Percentiles rank a stretch among this genome's conserved stretches.
phyloP scores from a whole-genome alignment of 2,329 filamentous ascomycete genomes.

The Chaetomium strumarium region DNA sequence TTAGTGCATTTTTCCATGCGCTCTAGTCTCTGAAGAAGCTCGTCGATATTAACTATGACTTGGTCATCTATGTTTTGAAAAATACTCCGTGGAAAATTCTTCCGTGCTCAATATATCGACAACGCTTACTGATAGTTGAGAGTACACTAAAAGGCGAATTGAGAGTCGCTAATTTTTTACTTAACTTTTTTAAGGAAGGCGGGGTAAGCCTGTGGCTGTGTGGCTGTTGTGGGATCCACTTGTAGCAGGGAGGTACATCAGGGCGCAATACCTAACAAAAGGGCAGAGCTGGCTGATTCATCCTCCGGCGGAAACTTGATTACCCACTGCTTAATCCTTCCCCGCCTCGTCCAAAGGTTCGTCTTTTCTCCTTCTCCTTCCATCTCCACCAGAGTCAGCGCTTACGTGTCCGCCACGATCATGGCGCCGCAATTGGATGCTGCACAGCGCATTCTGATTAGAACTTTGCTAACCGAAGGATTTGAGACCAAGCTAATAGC shows the following conservation, averaged over 20 bases:
- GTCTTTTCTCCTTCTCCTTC: not conserved
- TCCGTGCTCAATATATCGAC: too few species aligned
- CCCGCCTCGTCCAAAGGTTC: not conserved
- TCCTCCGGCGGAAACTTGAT: too few species aligned
- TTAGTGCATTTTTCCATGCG: too few species aligned
- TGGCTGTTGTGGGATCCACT: not conserved
- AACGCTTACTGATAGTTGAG: too few species aligned
- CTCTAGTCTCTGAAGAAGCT: too few species aligned
- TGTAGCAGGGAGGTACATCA: not conserved
- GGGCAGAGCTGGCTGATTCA: too few species aligned
- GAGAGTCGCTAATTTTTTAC: constrained; percentile 2
- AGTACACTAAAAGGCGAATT: constrained; percentile 6
- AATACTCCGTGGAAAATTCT: too few species aligned
- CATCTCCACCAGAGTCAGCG: not conserved
- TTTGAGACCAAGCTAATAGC: not conserved
- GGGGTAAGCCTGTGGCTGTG: not conserved
- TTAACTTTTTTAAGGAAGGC: constrained; percentile 4
- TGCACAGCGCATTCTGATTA: constrained; percentile 1
- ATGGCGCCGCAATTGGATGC: constrained; percentile 3
- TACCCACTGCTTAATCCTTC: not conserved
- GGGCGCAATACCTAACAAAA: too few species aligned
- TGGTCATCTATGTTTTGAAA: too few species aligned
- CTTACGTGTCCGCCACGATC: not conserved
- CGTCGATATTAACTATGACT: too few species aligned
- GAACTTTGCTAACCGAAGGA: not conserved